These are phyloP conservation scores for Diaporthe longicolla DNA, from an alignment of 2,329 filamentous ascomycete species.

Conservation along the genomic window DNA sequence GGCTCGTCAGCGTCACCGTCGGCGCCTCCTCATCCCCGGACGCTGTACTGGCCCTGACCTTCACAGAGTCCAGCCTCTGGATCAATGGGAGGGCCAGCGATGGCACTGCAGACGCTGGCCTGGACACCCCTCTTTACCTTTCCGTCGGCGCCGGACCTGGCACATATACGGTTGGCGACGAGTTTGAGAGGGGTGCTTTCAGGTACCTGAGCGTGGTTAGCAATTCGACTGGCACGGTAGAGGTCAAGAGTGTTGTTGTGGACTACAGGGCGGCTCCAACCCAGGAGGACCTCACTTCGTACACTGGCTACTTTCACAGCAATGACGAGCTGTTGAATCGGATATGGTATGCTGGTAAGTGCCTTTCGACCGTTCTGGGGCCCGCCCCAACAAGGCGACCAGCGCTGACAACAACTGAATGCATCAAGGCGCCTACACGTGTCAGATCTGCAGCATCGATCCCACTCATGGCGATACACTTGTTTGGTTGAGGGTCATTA, in stretches of 20 bases:
- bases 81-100: conserved; percentile 61
- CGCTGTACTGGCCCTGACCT: conserved; percentile 55
- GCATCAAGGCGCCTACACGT: conserved; percentile 2
- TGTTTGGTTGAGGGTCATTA: conserved; percentile 36
- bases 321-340: conserved; percentile 65
- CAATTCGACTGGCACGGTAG: conserved; percentile 48
- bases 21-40: conserved; percentile 45
- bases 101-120: conserved; percentile 46
- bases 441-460: conserved; percentile 39
- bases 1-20: conserved; percentile 53
- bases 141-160: conserved; percentile 37
- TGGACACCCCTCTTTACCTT: conserved; percentile 39
- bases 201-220: conserved; percentile 55
- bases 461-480: conserved; percentile 43
- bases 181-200: conserved; percentile 56
- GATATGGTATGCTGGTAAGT: conserved; percentile 70
- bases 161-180: conserved; percentile 47
- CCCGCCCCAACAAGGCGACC: conserved; percentile 43
- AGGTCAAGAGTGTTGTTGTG: conserved; percentile 54
- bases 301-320: conserved; percentile 67
- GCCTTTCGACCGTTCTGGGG: conserved; percentile 51
- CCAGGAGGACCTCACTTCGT: conserved; percentile 61
- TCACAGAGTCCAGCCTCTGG: conserved; percentile 59
- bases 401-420: not conserved
- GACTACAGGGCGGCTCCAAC: conserved; percentile 58